These are phyloP conservation scores for Pogostemon cablin DNA, from an alignment of 257 asterid genomes.

Conservation along the genomic window DNA sequence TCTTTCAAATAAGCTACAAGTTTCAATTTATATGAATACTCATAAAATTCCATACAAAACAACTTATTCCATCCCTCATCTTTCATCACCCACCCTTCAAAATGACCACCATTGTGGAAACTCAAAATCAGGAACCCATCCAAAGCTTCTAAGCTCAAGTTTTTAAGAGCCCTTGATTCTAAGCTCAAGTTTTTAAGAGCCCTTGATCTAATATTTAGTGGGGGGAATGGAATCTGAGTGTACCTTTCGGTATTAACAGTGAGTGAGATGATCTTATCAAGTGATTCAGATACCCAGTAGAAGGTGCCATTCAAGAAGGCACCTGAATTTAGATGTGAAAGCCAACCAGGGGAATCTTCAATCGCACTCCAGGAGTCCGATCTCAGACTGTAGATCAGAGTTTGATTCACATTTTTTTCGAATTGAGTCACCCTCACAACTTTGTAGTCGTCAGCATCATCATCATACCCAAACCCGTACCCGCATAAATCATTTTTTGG, in stretches of 20 bases:
- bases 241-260: conserved; percentile 20
- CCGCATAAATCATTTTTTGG: fast-evolving
- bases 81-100: conserved; percentile 20
- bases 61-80: background rate
- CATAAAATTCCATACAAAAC: too few species aligned
- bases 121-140: background rate
- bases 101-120: background rate
- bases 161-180: too few species aligned
- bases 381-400: conserved; percentile 22
- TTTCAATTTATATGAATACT: too few species aligned
- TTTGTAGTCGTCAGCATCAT: conserved; percentile 24
- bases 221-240: conserved; percentile 10
- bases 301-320: conserved; percentile 21
- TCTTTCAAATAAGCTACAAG: conserved; percentile 2
- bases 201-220: too few species aligned
- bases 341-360: background rate
- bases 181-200: background rate
- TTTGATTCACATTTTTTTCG: background rate
- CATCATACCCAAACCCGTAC: conserved; percentile 25
- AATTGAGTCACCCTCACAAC: background rate
- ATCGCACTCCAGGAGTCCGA: conserved; percentile 11
- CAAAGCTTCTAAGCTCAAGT: too few species aligned
- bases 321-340: background rate
- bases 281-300: conserved; percentile 11
- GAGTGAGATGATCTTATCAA: background rate